Conservation (phyloP, 768 basidiomycete species). For the Russula foetens region DNA sequence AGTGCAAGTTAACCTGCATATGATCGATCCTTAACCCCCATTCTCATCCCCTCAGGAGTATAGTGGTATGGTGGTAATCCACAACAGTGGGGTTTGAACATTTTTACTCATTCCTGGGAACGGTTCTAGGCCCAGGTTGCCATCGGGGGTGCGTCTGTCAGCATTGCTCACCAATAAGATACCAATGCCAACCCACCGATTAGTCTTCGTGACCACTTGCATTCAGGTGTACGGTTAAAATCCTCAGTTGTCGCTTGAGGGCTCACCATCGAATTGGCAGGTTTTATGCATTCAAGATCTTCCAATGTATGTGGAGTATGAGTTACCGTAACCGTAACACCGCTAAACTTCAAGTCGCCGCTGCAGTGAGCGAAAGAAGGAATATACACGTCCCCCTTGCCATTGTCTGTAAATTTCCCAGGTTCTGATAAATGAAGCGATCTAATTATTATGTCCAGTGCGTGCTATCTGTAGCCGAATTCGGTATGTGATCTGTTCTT, state of each 20-base stretch:
- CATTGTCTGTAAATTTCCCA: neutral
- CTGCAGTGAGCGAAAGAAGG: slow-evolving; percentile 4
- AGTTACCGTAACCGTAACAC: neutral
- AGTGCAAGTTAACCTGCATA: neutral
- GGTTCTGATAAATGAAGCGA: neutral
- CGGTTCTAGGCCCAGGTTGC: neutral
- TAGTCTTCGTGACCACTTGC: neutral
- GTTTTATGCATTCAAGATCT: slow-evolving; percentile 5
- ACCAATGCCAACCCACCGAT: neutral
- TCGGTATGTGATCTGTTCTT: neutral
- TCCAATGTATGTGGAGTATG: neutral
- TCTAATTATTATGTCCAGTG: neutral
- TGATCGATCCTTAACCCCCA: no score
- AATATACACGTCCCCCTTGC: neutral
- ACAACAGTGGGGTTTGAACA: neutral
- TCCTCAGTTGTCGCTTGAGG: neutral
- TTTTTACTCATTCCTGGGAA: neutral
- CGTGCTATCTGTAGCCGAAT: neutral
- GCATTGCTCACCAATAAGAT: neutral
- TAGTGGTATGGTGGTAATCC: slow-evolving; percentile 5
- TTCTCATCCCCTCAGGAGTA: neutral
- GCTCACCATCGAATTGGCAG: neutral
- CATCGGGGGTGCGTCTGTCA: neutral
- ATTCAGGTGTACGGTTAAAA: slow-evolving; percentile 6
- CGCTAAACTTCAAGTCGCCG: neutral